Base-by-base conservation (phyloP, 106 monocot genomes). In the Dactylorhiza incarnata region DNA sequence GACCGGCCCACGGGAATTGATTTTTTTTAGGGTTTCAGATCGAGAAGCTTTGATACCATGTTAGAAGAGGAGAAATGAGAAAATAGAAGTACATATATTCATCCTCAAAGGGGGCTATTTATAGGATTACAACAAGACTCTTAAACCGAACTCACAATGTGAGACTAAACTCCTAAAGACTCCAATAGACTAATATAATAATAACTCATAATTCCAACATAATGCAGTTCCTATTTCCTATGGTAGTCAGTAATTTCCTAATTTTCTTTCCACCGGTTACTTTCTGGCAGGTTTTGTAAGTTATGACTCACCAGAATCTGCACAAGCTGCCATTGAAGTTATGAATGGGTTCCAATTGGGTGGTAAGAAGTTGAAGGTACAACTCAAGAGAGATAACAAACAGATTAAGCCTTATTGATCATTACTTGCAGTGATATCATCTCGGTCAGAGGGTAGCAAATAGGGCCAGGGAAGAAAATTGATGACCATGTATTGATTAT, bases 321-420 rank as follows among this genome's bases (percentile, higher is more conserved):
- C 95, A 7, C 84, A 91, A 66, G n/a, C 74, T 75, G 95, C 95
- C 20, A 95, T 95, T 37, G 81, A n/a, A 53, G 72, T 76, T 78
- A 95, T 95, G 95, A 89, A 95, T 68, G 95, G 95, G 12, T 87
- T 49, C 56, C 87, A 87, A 82, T 75, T 95, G 62, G 95, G 89
- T 68, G 89, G 95, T 77, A 95, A 95, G 81, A 91, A 91, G 61
- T 70, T 95, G 87, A 95, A 95, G 82, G 95, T 95, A 74, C 95
- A 95, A 75, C 91, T 95, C 48, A 95, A 95, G 71, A 87, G 89
- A 87, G 91, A 95, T 56, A 94, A 94, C 85, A 95, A 87, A 76
- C 87, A 89, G 45, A 89, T 72, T 58, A 91, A 89, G 85, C 81
- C 89, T 80, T 89, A 82, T 68, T 89, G 85, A 91, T 7, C 15